Evolutionary conservation across 306 rosid genomes (phyloP).

Genomic region (Ceratonia siliqua): DNA sequence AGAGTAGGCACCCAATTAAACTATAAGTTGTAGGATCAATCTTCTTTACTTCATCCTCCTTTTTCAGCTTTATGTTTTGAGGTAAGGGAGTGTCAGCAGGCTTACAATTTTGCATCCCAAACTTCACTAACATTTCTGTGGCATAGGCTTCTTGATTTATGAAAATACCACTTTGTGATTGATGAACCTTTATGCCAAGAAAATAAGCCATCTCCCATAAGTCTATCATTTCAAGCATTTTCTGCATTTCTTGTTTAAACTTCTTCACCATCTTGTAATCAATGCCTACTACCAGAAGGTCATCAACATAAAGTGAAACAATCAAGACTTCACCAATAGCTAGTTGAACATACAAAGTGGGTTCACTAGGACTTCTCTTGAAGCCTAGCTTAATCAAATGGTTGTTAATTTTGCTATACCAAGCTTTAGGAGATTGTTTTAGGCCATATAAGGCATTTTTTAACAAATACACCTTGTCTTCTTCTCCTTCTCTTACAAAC

Average conservation of each 20-base stretch:
- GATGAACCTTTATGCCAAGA: neutral
- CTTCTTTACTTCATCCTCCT: neutral
- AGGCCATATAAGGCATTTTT: too few relatives aligned
- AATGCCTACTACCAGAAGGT: neutral
- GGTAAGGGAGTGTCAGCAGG: neutral
- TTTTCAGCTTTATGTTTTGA: neutral
- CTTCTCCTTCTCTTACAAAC: too few relatives aligned
- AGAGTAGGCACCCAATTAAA: neutral
- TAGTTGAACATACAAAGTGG: neutral
- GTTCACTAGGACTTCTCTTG: neutral
- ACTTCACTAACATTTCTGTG: neutral
- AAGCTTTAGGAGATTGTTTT: too few relatives aligned
- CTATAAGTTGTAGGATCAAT: too few relatives aligned
- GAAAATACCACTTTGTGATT: neutral
- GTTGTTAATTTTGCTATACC: too few relatives aligned
- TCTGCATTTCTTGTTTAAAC: too few relatives aligned
- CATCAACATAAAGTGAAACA: neutral
- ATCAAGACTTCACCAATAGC: neutral
- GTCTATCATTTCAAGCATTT: neutral
- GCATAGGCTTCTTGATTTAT: neutral
- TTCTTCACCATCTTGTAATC: too few relatives aligned
- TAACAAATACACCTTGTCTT: too few relatives aligned
- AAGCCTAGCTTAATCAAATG: neutral
- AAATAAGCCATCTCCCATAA: neutral
- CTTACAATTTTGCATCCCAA: neutral